Evolutionary conservation across 495 filamentous ascomycete genomes (phyloP).

Genomic region (Amorphotheca resinae): DNA sequence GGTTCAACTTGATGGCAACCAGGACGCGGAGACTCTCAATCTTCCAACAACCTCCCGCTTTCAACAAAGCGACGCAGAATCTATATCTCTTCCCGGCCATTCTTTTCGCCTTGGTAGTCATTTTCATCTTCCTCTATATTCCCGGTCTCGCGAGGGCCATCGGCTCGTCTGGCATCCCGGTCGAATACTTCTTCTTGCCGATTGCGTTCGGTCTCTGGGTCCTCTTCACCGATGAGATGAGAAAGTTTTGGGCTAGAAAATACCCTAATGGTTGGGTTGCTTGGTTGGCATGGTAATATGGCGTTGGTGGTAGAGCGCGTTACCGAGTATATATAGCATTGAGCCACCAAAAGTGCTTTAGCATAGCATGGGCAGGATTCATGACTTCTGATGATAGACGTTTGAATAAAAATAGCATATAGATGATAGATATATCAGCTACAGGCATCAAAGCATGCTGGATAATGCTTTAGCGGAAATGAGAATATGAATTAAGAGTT

Average conservation of each 20-base stretch:
- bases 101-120: slow-evolving; percentile 44
- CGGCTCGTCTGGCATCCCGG: slow-evolving; percentile 41
- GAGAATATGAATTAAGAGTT: too few species aligned
- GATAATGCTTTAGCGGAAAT: too few species aligned
- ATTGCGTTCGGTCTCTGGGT: slow-evolving; percentile 47
- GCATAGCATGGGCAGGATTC: too few species aligned
- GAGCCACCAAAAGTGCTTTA: too few species aligned
- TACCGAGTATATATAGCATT: too few species aligned
- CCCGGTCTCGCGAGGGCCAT: slow-evolving; percentile 38
- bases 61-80: slow-evolving; percentile 45
- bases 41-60: slow-evolving; percentile 48
- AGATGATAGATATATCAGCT: too few species aligned
- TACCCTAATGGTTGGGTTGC: slow-evolving; percentile 34
- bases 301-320: too few species aligned
- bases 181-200: slow-evolving; percentile 53
- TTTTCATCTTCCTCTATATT: slow-evolving; percentile 48
- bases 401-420: too few species aligned
- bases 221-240: slow-evolving; percentile 41
- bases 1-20: slow-evolving; percentile 23
- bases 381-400: too few species aligned
- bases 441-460: too few species aligned
- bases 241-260: slow-evolving; percentile 38
- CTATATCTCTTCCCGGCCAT: slow-evolving; percentile 50
- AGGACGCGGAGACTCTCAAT: slow-evolving; percentile 48
- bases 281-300: slow-evolving; percentile 35